Conservation (phyloP, 129 eudicot species). For the Pseudognaphalium luteoalbum region DNA sequence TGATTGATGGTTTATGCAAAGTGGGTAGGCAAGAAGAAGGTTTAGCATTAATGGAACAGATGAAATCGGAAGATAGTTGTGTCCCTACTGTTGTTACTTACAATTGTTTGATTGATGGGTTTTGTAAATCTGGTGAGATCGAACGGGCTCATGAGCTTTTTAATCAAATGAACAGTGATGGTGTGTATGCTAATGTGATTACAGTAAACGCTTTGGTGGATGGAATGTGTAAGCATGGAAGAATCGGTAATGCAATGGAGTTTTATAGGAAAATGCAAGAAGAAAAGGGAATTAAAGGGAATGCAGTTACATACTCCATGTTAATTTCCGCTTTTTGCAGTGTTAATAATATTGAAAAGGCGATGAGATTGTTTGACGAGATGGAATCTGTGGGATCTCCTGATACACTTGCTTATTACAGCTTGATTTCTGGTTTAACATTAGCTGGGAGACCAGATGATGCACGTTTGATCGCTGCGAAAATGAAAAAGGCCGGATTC, state of each 20-base stretch:
- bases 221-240: constrained; percentile 77
- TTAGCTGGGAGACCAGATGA: constrained; percentile 68
- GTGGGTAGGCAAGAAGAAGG: constrained; percentile 82
- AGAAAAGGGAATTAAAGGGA: constrained; percentile 66
- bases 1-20: constrained; percentile 82
- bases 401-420: constrained; percentile 68
- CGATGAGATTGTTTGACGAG: constrained; percentile 62
- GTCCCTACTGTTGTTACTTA: constrained; percentile 62
- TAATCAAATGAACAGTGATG: constrained; percentile 50
- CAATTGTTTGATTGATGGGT: constrained; percentile 76
- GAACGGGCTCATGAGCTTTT: constrained; percentile 56
- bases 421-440: constrained; percentile 73
- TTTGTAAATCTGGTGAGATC: constrained; percentile 77
- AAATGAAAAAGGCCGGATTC: constrained; percentile 73
- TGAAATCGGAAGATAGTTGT: constrained; percentile 48
- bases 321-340: constrained; percentile 64
- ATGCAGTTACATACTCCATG: constrained; percentile 55
- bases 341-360: constrained; percentile 69
- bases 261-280: constrained; percentile 55
- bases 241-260: constrained; percentile 58
- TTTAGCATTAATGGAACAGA: constrained; percentile 47
- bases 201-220: constrained; percentile 65
- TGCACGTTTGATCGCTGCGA: constrained; percentile 46
- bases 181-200: constrained; percentile 47
- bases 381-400: constrained; percentile 55